Base-by-base conservation (phyloP, 2,329 filamentous ascomycete species). In the Penicillium vulpinum region DNA sequence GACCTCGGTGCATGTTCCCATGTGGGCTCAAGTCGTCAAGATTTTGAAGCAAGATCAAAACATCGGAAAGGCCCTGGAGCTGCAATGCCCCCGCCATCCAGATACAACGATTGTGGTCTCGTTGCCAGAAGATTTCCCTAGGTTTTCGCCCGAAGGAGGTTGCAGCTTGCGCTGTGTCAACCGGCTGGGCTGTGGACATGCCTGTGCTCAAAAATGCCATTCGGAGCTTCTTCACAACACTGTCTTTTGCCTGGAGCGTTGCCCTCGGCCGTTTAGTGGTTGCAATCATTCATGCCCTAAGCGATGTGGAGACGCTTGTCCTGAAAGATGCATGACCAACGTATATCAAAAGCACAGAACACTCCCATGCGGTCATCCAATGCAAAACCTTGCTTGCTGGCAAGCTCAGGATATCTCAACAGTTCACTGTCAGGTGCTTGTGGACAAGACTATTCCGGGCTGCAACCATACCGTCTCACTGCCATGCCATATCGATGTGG, bases 21-120 rank as follows among this genome's bases (percentile, higher is more conserved):
- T 90, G 86, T 91, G 88, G 88, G 64, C 70, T 0, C 64, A 83
- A 0, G 84, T 90, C 0, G 69, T 87, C 9, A 57, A 72, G 0
- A 82, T 87, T 22, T 72, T 92, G 0, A 57, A 72, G 9, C 62
- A 62, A 0, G 66, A 71, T 0, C 74, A 73, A 2, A 81, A 80
- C 35, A 64, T 89, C 4, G 86, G 86, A 0, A 62, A 64, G 0
- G 56, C 62, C 0, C 69, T 90, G 1, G 77, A 81, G 18, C 75
- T 90, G 0, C 76, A 78, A 50, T 90, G 88, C 55, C 80, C 84
- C 4, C 81, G 87, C 0, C 88, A 91, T 64, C 77, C 77, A 0
- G 75, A 84, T 0, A 81, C 73, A 0, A 63, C 70, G 0, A 82
- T 89, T 11, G 18, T 65, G 1, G 83, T 85, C 2, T 78, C 78